Base-by-base conservation (phyloP, 225 moss, liverwort and hornwort genomes). In the Antitrichia curtipendula region DNA sequence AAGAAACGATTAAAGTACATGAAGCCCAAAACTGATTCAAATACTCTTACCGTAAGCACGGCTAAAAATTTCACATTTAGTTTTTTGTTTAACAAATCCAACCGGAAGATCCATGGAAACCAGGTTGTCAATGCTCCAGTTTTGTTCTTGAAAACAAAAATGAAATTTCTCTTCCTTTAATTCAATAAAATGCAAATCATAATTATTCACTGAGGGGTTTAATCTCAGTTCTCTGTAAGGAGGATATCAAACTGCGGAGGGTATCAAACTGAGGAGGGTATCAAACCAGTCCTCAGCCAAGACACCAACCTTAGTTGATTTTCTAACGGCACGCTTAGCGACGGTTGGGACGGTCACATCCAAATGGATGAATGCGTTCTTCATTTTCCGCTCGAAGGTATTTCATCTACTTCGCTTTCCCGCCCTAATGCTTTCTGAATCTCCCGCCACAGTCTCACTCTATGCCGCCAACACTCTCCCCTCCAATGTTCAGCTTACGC, bases 361-460 rank as follows among this genome's bases (percentile, higher is more conserved):
- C 20, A 63, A 65, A 40, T 15, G 40, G 84, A 87, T 90, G 90
- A 90, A 80, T 34, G 27, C 16, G 4, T 1, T 1, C 52, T 62
- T 54, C 53, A 70, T 36, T 62, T 47, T 54, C 83, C 70, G 45
- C 43, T 36, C 7, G 78, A 34, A 82, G 40, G 7, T 12, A 5
- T 62, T 82, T 84, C 83, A 72, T 61, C 56, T 28, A n/a, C 1
- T 24, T 3, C 34, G 13, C 72, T 65, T 79, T 90, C 90, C 90
- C 90, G 83, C 90, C 45, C 19, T 60, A 24, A 8, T 21, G 8
- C 45, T 27, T 41, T 36, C 74, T 80, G 63, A 79, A 72, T 77
- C 86, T 87, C 90, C 86, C 86, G 86, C 89, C 89, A 86, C 41
- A 25, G 27, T 60, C 69, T 10, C 34, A n/a, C n/a, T n/a, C n/a